phyloP scores from a whole-genome alignment of 1,284 basidiomycete species.

The Mycena sp. region DNA sequence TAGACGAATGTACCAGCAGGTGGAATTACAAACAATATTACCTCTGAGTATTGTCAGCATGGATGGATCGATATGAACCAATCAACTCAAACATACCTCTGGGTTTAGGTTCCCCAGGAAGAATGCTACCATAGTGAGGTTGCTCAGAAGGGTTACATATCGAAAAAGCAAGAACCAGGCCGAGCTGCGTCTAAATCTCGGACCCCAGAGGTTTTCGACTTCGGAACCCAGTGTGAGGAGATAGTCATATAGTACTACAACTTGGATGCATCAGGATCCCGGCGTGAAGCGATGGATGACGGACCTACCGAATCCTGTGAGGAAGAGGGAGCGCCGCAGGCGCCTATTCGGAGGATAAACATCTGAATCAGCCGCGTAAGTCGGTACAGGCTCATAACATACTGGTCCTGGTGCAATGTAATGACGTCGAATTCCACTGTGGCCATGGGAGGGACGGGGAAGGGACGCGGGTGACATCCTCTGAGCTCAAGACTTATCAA shows the following conservation, averaged over 20 bases:
- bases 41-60: not conserved
- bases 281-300: no score
- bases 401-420: slow-evolving; percentile 1
- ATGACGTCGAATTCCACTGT: not conserved
- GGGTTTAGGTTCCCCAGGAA: not conserved
- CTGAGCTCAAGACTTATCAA: no score
- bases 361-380: not conserved
- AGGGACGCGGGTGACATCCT: no score
- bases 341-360: no score
- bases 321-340: slow-evolving; percentile 2
- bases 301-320: not conserved
- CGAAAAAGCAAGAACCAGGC: slow-evolving; percentile 4
- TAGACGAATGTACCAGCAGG: no score
- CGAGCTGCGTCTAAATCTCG: not conserved
- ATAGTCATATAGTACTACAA: not conserved
- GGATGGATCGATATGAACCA: no score
- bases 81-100: not conserved
- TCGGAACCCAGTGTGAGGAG: not conserved
- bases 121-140: not conserved
- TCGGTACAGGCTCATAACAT: not conserved
- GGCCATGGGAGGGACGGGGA: not conserved
- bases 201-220: not conserved
- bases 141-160: not conserved
- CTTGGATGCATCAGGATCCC: not conserved
- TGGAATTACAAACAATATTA: not conserved